These are phyloP conservation scores for Penicillium daleae DNA, from an alignment of 495 filamentous ascomycete genomes.

Conservation along the genomic window DNA sequence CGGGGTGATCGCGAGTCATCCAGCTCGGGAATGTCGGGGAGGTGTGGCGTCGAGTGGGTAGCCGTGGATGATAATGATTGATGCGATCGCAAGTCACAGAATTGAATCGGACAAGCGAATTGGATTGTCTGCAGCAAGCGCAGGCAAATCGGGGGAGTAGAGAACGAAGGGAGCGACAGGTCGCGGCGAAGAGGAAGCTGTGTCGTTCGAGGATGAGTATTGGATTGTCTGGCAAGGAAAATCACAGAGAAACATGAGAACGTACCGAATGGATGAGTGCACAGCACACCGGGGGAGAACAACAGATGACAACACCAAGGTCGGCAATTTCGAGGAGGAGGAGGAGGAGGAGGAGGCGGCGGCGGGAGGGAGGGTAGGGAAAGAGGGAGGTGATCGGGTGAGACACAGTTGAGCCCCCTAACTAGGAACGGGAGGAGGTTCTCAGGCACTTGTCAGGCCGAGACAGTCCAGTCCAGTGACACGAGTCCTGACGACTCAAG, in stretches of 20 bases:
- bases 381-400: conserved; percentile 12
- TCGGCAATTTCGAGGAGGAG: background rate
- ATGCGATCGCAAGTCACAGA: background rate
- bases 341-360: conserved; percentile 6
- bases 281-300: conserved; percentile 23
- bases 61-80: background rate
- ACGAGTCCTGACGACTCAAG: too few species aligned
- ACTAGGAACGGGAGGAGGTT: conserved; percentile 16
- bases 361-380: background rate
- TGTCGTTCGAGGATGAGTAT: conserved; percentile 3
- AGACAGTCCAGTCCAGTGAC: too few species aligned
- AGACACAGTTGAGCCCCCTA: conserved; percentile 10
- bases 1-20: conserved; percentile 3
- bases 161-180: conserved; percentile 8
- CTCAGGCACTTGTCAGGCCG: too few species aligned
- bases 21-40: conserved; percentile 7
- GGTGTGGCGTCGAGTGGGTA: background rate
- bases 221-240: background rate
- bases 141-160: background rate
- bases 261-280: conserved; percentile 25
- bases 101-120: background rate
- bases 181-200: conserved; percentile 21
- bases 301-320: conserved; percentile 3
- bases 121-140: background rate
- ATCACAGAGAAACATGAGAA: conserved; percentile 1